Percentiles rank a stretch among this genome's conserved stretches.
Evolutionary conservation across 257 asterid genomes (phyloP).

Genomic region (Solanum paucissectum): DNA sequence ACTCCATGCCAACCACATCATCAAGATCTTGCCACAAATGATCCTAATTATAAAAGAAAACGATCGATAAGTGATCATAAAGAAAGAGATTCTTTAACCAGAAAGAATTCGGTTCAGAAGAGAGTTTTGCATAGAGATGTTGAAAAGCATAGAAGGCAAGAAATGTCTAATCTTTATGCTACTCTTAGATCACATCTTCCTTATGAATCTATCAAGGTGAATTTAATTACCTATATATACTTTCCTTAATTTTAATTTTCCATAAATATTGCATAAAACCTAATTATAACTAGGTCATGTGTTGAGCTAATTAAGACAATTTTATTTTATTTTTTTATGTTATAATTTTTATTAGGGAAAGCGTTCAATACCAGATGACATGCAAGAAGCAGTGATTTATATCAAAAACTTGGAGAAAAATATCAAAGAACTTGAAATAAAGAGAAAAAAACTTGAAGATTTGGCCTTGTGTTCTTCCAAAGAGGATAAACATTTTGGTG

Average conservation of each 20-base stretch:
- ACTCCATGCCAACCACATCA: neutral
- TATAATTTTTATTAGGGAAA: neutral
- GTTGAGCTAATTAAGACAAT: neutral
- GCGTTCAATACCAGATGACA: neutral
- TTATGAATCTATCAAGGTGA: constrained; percentile 12
- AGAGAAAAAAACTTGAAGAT: neutral
- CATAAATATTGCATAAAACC: neutral
- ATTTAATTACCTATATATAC: neutral
- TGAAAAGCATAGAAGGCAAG: constrained; percentile 25
- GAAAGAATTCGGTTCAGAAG: neutral
- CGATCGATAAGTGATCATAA: neutral
- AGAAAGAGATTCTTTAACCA: neutral
- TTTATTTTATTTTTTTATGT: neutral
- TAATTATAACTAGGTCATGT: neutral
- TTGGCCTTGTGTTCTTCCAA: neutral
- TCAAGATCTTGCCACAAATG: neutral
- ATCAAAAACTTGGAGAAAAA: neutral
- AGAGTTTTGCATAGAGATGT: constrained; percentile 13
- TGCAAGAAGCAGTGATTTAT: neutral
- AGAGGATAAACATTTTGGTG: neutral
- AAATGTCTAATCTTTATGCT: constrained; percentile 16
- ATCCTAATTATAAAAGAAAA: neutral
- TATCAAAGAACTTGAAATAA: neutral
- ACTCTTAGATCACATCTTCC: constrained; percentile 19
- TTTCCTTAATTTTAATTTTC: neutral